Evolutionary conservation across 2,329 filamentous ascomycete genomes (phyloP).

Genomic region (Fusarium metavorans): DNA sequence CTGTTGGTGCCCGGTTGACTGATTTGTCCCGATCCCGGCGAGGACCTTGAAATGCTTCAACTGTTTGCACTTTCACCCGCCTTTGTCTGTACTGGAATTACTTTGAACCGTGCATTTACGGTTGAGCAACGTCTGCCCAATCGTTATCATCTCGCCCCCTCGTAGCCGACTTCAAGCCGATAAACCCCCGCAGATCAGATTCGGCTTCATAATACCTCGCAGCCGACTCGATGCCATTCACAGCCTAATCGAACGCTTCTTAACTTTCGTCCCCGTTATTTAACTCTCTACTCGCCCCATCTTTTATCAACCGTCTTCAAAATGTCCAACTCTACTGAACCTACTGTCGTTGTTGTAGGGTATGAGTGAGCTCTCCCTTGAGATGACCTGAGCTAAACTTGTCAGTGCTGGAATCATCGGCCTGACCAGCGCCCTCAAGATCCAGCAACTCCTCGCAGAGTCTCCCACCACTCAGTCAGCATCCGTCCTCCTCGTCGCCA

Average conservation of each 20-base stretch:
- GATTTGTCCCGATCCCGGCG: background rate
- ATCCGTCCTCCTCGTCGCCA: slow-evolving; percentile 45
- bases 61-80: background rate
- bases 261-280: background rate
- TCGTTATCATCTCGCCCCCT: background rate
- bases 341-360: slow-evolving; percentile 47
- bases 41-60: background rate
- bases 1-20: background rate
- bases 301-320: background rate
- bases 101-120: background rate
- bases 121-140: background rate
- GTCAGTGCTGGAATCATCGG: slow-evolving; percentile 66
- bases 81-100: background rate
- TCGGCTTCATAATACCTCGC: background rate
- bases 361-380: slow-evolving; percentile 5
- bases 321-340: slow-evolving; percentile 18
- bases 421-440: slow-evolving; percentile 60
- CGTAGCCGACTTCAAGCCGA: background rate
- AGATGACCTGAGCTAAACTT: background rate
- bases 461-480: background rate
- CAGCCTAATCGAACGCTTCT: background rate
- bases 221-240: background rate
- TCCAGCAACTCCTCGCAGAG: slow-evolving; percentile 49
- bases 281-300: too few species aligned
- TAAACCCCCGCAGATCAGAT: slow-evolving; percentile 5